Base-by-base conservation (phyloP, 2,329 filamentous ascomycete species). In the Colletotrichum melonis region DNA sequence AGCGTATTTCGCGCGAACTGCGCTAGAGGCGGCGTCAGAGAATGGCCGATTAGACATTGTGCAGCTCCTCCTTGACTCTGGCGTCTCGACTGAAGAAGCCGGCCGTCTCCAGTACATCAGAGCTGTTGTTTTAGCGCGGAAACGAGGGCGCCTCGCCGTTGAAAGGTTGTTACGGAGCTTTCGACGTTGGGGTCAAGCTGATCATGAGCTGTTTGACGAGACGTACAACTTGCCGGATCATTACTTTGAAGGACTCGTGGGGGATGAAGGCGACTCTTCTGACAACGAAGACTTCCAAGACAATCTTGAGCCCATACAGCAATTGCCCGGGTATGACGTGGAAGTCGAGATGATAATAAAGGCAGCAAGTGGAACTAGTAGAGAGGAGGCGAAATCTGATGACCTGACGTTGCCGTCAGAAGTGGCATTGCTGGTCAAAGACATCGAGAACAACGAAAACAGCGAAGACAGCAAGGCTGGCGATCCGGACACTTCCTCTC, bases 1-100 rank as follows among this genome's bases (percentile, higher is more conserved):
- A 3, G 3, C 0, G 1, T 0, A 11, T 0, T 0, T 1, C 0
- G 14, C 16, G 0, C 54, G 19, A 4, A 73, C 70, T 0, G 66
- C 60, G 2, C 14, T 73, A 1, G 65, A 73, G 16, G 16, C 7
- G 0, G 70, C 70, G 1, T 67, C 66, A 0, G n/a, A 73, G 1
- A 0, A 5, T 1, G 70, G 70, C 0, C 16, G 66, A 2, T 0
- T 73, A 8, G 70, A 73, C 30, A 8, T 65, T 0, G 46, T 59
- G 1, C 38, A 63, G 4, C 4, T 69, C 0, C n/a, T 69, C 1
- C 55, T 73, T 6, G 55, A 59, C 4, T 64, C 46, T 0, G 66
- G 70, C 0, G 46, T 16, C 11, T 9, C 59, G 11, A 73, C 46
- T 0, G 8, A 5, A 5, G 66, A 46, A 1, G 1, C 3, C 2